Evolutionary conservation across 352 stramenopile genomes (phyloP), one percentile per base, ranked within the genome.

Genomic region (Globisporangium rhizosaccharum): DNA sequence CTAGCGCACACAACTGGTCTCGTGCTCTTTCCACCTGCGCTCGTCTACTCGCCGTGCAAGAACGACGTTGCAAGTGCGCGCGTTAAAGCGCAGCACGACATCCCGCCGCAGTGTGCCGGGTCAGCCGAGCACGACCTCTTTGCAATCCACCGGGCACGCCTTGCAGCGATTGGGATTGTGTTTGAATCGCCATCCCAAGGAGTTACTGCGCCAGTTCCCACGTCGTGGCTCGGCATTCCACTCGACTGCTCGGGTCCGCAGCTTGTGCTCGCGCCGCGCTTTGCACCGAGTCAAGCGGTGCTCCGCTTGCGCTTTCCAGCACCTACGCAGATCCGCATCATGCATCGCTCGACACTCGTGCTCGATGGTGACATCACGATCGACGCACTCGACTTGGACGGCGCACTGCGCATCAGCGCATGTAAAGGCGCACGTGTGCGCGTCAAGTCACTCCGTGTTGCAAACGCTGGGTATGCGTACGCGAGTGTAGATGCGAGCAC

Each of bases 41-140:
- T 90, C 4, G 79, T 89, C n/a, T 89, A 89, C 53, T 87, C 79
- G 11, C 79, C 79, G 2, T 89, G 75, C 64, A 90, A 90, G 62
- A 90, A 90, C 41, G 79, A 90, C 54, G 71, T 70, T 15, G 66
- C 55, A 11, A 87, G 73, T 15, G 81, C 81, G 6, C 73, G 66
- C 2, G 63, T 67, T 4, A 90, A 90, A 54, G 74, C 61, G 1
- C 65, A 68, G 20, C 46, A 78, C 23, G 77, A 84, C 47, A 72
- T 88, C 23, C 77, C 77, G 0, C 75, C 78, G n/a, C 78, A 90
- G 51, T 87, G 78, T 20, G 79, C 79, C 0, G 76, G 75, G 36
- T 87, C 81, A 1, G 72, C 78, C 1, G 81, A 90, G 30, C 78
- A 88, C 64, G 81, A 90, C 36, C 51, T 87, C 10, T 88, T 84